These are phyloP conservation scores for Colletotrichum phormii DNA, from an alignment of 2,329 filamentous ascomycete genomes.

Conservation along the genomic window DNA sequence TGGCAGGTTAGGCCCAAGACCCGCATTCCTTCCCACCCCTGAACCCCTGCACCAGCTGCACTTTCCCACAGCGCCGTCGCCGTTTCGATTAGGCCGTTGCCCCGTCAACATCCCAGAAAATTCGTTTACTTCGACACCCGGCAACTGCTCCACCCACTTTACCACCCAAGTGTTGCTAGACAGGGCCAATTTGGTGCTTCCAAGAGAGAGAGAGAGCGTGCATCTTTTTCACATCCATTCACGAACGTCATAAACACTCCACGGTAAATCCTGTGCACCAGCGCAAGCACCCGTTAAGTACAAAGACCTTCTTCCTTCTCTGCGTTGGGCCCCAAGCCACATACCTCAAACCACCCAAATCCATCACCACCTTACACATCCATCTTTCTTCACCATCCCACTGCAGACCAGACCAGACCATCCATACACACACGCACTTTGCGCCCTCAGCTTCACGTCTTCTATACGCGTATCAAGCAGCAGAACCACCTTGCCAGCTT, in stretches of 20 bases:
- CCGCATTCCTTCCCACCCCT: conserved; percentile 27
- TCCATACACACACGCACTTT: not conserved
- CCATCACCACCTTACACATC: not conserved
- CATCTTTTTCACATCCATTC: conserved; percentile 37
- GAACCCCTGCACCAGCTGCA: conserved; percentile 27
- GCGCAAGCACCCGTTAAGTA: conserved; percentile 22
- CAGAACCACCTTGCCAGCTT: not conserved
- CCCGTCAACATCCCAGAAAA: conserved; percentile 35
- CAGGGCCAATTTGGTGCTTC: not conserved
- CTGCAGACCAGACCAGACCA: not conserved
- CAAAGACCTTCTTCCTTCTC: conserved; percentile 34
- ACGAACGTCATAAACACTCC: conserved; percentile 36
- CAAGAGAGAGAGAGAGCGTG: conserved; percentile 6
- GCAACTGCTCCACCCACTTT: conserved; percentile 31
- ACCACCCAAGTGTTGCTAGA: not conserved
- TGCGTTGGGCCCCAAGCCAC: conserved; percentile 11
- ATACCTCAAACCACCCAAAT: conserved; percentile 14
- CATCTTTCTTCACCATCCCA: conserved; percentile 1
- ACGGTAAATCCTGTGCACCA: conserved; percentile 21
- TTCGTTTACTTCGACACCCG: conserved; percentile 37
- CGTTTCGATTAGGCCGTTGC: conserved; percentile 33
- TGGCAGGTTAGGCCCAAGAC: not conserved
- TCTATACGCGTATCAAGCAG: not conserved
- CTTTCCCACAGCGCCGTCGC: conserved; percentile 5
- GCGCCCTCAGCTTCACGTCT: not conserved